Evolutionary conservation across 176 grass and related monocot genomes (phyloP).

Genomic region (Sorghum bicolor): DNA sequence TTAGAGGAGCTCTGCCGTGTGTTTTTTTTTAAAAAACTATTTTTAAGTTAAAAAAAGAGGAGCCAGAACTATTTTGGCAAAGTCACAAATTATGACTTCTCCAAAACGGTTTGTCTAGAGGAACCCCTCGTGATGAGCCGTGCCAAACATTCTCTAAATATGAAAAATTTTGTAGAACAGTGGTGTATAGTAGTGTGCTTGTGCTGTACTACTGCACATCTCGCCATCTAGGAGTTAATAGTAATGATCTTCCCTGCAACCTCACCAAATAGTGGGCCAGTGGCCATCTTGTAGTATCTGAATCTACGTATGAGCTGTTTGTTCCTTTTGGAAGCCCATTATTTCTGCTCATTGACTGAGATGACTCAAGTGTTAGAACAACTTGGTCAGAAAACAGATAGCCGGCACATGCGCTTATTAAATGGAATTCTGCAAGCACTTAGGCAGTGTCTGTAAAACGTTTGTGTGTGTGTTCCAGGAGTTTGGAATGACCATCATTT

Average conservation of each 20-base stretch:
- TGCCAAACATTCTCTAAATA: no score
- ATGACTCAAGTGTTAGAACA: neutral
- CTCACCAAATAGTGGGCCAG: neutral
- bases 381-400: neutral
- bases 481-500: neutral
- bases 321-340: neutral
- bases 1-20: no score
- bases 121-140: no score
- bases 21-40: no score
- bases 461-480: neutral
- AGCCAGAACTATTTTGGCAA: no score
- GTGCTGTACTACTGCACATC: conserved; percentile 3
- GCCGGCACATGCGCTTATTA: neutral
- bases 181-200: neutral
- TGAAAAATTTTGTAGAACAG: conserved; percentile 29
- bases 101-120: no score
- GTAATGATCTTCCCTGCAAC: neutral
- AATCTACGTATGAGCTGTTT: neutral
- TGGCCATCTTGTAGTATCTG: neutral
- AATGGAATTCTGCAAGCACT: neutral
- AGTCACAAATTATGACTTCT: no score
- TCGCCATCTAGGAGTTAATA: neutral
- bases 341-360: neutral
- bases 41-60: no score
- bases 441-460: neutral